Percentiles rank a stretch among this genome's conserved stretches.
phyloP scores from a whole-genome alignment of 176 grass and related monocot genomes.

The Oryza australiensis region DNA sequence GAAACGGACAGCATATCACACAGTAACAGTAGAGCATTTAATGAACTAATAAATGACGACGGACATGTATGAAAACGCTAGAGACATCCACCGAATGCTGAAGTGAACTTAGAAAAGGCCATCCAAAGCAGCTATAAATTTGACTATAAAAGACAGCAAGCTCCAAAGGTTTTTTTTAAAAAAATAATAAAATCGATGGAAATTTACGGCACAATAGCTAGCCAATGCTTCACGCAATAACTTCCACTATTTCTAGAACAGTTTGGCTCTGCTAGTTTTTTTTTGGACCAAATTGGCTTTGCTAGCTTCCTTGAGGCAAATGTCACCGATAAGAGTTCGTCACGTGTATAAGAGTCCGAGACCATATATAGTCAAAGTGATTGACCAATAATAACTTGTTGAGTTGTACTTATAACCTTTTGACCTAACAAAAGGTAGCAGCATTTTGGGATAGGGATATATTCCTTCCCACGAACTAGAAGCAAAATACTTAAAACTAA shows the following conservation, averaged over 20 bases:
- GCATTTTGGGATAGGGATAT: conserved; percentile 1
- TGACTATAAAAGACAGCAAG: not conserved
- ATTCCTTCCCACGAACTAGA: not conserved
- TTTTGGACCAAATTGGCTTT: too few species aligned
- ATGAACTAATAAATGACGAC: not conserved
- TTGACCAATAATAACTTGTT: not conserved
- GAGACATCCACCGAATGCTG: conserved; percentile 29
- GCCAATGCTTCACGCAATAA: not conserved
- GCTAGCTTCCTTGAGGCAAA: conserved; percentile 21
- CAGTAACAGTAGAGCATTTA: conserved; percentile 19
- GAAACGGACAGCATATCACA: conserved; percentile 19
- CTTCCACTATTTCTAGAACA: conserved; percentile 2
- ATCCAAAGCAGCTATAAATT: not conserved
- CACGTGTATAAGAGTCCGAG: conserved; percentile 17
- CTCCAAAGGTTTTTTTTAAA: not conserved
- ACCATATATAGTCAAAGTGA: not conserved
- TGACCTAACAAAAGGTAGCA: too few species aligned
- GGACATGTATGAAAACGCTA: conserved; percentile 4
- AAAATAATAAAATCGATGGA: not conserved
- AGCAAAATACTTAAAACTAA: not conserved
- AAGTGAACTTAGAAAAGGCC: not conserved
- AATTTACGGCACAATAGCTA: not conserved
- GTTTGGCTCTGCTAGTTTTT: conserved; percentile 14
- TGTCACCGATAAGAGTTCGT: not conserved
- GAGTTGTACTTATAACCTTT: not conserved